Evolutionary conservation across 2,329 filamentous ascomycete genomes (phyloP).

Genomic region (Simplicillium aogashimaense): DNA sequence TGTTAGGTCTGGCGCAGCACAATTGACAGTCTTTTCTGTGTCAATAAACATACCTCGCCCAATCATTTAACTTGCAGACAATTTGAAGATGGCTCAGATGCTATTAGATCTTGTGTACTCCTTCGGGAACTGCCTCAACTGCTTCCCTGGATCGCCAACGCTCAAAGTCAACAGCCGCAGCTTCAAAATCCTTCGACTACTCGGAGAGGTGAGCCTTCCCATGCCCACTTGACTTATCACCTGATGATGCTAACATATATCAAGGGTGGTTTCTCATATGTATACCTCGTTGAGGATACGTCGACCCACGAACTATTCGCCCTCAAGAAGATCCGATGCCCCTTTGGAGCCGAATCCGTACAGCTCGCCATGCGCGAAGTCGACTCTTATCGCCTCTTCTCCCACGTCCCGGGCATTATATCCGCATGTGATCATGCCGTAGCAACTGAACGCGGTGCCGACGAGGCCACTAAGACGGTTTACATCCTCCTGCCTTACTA

Average conservation of each 20-base stretch:
- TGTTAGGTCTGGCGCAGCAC: not conserved
- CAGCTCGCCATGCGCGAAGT: slow-evolving; percentile 93
- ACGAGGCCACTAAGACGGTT: slow-evolving; percentile 72
- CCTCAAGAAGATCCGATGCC: slow-evolving; percentile 97
- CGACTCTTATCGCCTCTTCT: slow-evolving; percentile 89
- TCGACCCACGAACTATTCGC: slow-evolving; percentile 76
- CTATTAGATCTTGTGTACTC: slow-evolving; percentile 85
- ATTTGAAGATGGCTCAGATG: slow-evolving; percentile 61
- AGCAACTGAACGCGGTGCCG: slow-evolving; percentile 57
- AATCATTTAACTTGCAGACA: too few species aligned
- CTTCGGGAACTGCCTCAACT: slow-evolving; percentile 88
- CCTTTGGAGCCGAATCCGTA: slow-evolving; percentile 93
- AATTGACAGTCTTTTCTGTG: too few species aligned
- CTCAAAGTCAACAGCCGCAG: slow-evolving; percentile 90
- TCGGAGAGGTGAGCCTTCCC: slow-evolving; percentile 68
- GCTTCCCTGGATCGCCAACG: slow-evolving; percentile 88
- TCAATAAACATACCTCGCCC: too few species aligned
- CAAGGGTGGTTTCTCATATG: slow-evolving; percentile 94
- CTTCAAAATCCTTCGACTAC: slow-evolving; percentile 89
- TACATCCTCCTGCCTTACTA: slow-evolving; percentile 97
- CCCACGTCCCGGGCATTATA: slow-evolving; percentile 76
- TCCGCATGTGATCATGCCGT: slow-evolving; percentile 75
- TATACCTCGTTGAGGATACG: slow-evolving; percentile 95
- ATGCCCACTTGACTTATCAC: slow-evolving; percentile 3
- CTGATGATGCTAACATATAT: not conserved